A percentile compares a stretch with the other conserved stretches of the same genome.
Conservation (phyloP, 805 yeast genomes). For the Yarrowia sp. region DNA sequence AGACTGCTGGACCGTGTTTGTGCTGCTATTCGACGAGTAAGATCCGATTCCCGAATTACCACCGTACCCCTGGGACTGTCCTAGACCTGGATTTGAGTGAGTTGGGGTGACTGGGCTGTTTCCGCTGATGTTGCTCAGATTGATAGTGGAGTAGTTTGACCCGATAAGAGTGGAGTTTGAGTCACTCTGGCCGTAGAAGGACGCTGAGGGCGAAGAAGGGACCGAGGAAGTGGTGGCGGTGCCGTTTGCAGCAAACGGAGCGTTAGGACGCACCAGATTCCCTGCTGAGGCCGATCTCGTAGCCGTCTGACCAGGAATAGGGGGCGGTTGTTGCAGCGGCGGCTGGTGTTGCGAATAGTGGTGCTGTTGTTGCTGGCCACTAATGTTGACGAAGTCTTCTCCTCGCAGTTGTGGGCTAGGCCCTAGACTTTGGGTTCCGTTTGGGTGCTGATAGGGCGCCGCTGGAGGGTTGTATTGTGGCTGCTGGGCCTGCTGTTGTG, state of each 20-base stretch:
- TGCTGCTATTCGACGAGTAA: slow-evolving; percentile 8
- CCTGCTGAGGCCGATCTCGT: slow-evolving; percentile 17
- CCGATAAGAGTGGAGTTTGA: slow-evolving; percentile 19
- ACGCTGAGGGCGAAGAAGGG: slow-evolving; percentile 18
- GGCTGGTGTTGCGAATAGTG: neutral
- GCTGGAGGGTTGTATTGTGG: slow-evolving; percentile 1
- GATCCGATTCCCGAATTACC: slow-evolving; percentile 14
- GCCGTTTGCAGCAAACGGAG: slow-evolving; percentile 14
- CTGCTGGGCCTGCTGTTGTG: slow-evolving; percentile 4
- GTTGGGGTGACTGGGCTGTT: slow-evolving; percentile 12
- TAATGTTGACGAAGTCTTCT: slow-evolving; percentile 1
- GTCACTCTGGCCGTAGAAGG: slow-evolving; percentile 31
- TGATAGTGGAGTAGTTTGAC: slow-evolving; percentile 25
- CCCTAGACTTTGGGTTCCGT: slow-evolving; percentile 17
- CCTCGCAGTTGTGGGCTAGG: slow-evolving; percentile 30
- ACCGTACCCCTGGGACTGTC: slow-evolving; percentile 7
- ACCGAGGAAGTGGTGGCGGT: neutral
- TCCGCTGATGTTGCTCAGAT: slow-evolving; percentile 21
- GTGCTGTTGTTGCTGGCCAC: neutral
- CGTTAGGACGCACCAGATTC: slow-evolving; percentile 8
- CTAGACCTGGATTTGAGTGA: slow-evolving; percentile 21
- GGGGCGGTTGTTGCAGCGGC: neutral
- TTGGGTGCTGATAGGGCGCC: slow-evolving; percentile 2
- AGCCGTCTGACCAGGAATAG: neutral
- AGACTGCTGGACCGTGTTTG: slow-evolving; percentile 3